Evolutionary conservation across 208 protist genomes (phyloP).

Genomic region (Porcisia deanei): DNA sequence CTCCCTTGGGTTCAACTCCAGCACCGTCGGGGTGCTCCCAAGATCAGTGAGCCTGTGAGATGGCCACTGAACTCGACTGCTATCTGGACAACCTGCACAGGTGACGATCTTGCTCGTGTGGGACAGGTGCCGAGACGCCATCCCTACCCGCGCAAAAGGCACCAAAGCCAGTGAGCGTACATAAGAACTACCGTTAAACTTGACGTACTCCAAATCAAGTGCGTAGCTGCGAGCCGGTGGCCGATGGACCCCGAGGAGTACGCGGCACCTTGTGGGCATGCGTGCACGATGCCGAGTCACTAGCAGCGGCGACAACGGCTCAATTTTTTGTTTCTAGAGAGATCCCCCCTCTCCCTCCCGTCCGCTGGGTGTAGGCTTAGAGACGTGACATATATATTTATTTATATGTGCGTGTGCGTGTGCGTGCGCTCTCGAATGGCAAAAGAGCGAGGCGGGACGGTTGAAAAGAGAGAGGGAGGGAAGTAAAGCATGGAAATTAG

Average conservation of each 20-base stretch:
- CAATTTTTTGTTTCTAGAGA: not conserved
- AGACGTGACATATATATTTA: not conserved
- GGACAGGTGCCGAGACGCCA: not conserved
- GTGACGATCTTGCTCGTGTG: not conserved
- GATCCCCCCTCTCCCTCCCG: not conserved
- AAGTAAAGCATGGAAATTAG: not conserved
- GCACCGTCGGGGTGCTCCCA: conserved; percentile 25
- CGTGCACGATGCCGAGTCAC: not conserved
- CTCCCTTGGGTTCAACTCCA: conserved; percentile 36
- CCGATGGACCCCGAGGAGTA: not conserved
- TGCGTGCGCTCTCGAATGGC: not conserved
- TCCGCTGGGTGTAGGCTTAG: too few species aligned
- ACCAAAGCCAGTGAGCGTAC: conserved; percentile 67
- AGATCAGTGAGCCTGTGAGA: conserved; percentile 14
- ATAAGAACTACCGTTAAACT: conserved; percentile 41
- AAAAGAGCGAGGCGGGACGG: not conserved
- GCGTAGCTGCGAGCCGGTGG: conserved; percentile 29
- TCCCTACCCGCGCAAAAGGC: conserved; percentile 35
- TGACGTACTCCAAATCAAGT: conserved; percentile 78
- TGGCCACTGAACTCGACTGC: not conserved
- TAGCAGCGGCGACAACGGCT: not conserved
- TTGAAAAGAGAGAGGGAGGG: not conserved
- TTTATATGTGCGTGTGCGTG: not conserved
- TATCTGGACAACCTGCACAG: not conserved
- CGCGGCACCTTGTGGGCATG: conserved; percentile 8